These are phyloP conservation scores for Barnettozyma sucrosica DNA, from an alignment of 805 yeast species.

Conservation along the genomic window DNA sequence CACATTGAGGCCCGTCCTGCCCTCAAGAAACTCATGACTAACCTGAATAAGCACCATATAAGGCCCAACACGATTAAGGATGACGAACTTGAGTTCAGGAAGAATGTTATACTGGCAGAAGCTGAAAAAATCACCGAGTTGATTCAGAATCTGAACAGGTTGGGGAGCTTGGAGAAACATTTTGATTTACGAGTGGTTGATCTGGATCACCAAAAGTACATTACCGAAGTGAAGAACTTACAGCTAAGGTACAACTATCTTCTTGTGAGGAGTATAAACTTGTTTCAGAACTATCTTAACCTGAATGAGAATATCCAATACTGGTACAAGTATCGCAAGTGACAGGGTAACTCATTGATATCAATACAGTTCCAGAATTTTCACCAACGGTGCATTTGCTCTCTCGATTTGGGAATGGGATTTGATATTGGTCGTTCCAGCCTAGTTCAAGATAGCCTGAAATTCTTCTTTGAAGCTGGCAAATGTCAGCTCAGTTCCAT, in stretches of 20 bases:
- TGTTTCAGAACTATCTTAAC: constrained; percentile 23
- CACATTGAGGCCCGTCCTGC: not conserved
- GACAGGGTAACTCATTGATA: no score
- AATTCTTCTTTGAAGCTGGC: no score
- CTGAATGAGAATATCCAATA: constrained; percentile 17
- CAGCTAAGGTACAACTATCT: constrained; percentile 21
- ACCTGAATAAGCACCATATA: not conserved
- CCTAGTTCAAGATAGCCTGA: no score
- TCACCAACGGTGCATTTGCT: no score
- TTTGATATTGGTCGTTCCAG: no score
- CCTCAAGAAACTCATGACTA: not conserved
- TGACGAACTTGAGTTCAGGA: not conserved
- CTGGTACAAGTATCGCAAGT: constrained; percentile 1
- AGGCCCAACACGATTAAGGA: not conserved
- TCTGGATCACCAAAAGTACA: constrained; percentile 3
- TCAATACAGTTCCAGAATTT: no score
- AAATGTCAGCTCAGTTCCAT: no score
- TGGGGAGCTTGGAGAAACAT: constrained; percentile 7
- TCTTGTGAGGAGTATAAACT: constrained; percentile 17
- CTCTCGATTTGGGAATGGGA: no score
- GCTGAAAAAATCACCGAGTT: not conserved
- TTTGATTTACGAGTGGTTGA: constrained; percentile 5
- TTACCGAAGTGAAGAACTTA: constrained; percentile 7
- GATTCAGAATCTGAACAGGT: not conserved
- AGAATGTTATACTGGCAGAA: not conserved